Percentiles rank a stretch among this genome's conserved stretches.
Evolutionary conservation across 148 eudicot genomes (phyloP).

Genomic region (Pharnaceum exiguum): DNA sequence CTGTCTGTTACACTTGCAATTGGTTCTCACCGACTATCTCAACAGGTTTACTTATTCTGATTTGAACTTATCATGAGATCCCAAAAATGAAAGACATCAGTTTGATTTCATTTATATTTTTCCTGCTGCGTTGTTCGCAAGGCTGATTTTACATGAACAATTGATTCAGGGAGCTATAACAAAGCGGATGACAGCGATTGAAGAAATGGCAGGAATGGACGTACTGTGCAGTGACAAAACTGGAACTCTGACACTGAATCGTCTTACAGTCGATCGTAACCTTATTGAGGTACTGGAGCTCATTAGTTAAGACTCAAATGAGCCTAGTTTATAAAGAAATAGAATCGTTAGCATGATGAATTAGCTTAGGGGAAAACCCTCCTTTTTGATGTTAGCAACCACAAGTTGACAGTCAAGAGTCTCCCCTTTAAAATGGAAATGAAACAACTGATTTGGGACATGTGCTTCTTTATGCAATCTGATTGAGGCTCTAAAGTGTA

Average conservation of each 20-base stretch:
- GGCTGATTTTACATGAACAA: background rate
- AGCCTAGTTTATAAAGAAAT: background rate
- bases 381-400: too few species aligned
- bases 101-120: background rate
- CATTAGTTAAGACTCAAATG: background rate
- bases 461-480: too few species aligned
- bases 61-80: background rate
- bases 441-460: too few species aligned
- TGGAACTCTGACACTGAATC: conserved; percentile 67
- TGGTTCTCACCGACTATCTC: conserved; percentile 74
- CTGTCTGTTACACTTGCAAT: conserved; percentile 75
- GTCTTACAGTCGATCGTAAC: conserved; percentile 59
- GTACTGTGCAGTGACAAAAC: conserved; percentile 81
- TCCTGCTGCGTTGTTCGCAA: background rate
- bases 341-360: background rate
- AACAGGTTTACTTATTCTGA: conserved; percentile 44
- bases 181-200: conserved; percentile 82
- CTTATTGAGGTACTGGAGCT: conserved; percentile 52
- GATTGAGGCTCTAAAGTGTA: too few species aligned
- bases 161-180: conserved; percentile 63
- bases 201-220: conserved; percentile 92
- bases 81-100: background rate
- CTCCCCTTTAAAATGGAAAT: too few species aligned
- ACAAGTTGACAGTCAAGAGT: too few species aligned
- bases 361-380: too few species aligned